Conservation (phyloP, 345 rosid genomes). For the thale cress (Arabidopsis thaliana) region DNA sequence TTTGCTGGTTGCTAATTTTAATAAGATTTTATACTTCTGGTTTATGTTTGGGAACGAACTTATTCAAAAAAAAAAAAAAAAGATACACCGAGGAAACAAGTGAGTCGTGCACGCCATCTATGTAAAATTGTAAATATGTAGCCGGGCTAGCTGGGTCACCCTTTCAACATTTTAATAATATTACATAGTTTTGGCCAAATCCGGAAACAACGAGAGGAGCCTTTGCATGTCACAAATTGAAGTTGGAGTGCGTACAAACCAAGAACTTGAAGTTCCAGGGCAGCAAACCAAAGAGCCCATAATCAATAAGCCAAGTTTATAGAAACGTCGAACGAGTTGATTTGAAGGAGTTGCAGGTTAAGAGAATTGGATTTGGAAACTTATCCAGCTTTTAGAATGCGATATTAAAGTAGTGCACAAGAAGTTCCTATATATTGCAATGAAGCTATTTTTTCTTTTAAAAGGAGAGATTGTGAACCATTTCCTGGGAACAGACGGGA, state of each 20-base stretch:
- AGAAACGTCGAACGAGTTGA: neutral
- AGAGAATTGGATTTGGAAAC: neutral
- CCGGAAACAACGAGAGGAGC: constrained; percentile 13
- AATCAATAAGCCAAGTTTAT: neutral
- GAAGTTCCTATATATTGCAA: neutral
- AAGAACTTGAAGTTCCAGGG: neutral
- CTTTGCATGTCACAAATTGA: constrained; percentile 18
- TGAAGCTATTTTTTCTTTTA: neutral
- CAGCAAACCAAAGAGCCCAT: neutral
- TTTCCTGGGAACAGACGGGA: constrained; percentile 10
- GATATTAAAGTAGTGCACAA: constrained; percentile 33
- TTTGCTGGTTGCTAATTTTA: constrained; percentile 18
- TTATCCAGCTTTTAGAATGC: constrained; percentile 8
- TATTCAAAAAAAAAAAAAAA: neutral
- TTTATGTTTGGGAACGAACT: constrained; percentile 17
- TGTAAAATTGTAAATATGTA: constrained; percentile 2
- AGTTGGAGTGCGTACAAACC: constrained; percentile 20
- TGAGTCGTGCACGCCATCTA: constrained; percentile 42
- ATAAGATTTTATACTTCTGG: constrained; percentile 1
- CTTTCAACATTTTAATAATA: constrained; percentile 9
- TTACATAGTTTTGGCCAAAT: constrained; percentile 4
- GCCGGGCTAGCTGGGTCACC: constrained; percentile 18
- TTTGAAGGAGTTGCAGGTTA: neutral
- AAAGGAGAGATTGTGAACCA: neutral
- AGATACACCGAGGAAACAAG: constrained; percentile 9